Evolutionary conservation across 805 yeast genomes (phyloP).

Genomic region (Debaryomyces hansenii): DNA sequence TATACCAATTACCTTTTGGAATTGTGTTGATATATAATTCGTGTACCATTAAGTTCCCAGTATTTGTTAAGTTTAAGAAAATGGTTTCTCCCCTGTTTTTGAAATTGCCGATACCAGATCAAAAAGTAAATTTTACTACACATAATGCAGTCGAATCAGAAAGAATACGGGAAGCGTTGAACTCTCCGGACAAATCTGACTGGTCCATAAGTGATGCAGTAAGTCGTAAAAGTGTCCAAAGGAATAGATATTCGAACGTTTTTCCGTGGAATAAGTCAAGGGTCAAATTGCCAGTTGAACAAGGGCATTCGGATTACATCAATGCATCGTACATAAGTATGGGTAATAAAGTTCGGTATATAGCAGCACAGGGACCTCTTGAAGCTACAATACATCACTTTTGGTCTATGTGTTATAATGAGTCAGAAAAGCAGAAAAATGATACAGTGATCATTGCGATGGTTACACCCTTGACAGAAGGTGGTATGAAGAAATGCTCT

Average conservation of each 20-base stretch:
- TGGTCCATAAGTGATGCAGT: conserved; percentile 7
- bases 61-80: neutral
- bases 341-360: conserved; percentile 36
- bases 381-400: conserved; percentile 40
- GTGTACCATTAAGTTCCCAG: neutral
- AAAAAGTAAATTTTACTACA: conserved; percentile 2
- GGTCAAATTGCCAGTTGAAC: conserved; percentile 25
- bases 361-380: conserved; percentile 73
- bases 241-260: conserved; percentile 41
- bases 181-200: conserved; percentile 3
- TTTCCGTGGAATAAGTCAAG: conserved; percentile 41
- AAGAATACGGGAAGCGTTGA: conserved; percentile 9
- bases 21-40: no score
- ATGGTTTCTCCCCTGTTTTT: conserved; percentile 2
- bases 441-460: conserved; percentile 32
- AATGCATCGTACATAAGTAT: conserved; percentile 37
- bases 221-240: conserved; percentile 1
- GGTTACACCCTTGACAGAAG: conserved; percentile 54
- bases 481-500: conserved; percentile 39
- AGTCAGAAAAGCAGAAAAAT: conserved; percentile 25
- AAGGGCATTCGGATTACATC: conserved; percentile 29
- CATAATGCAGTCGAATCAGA: conserved; percentile 6
- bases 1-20: no score
- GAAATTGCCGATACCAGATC: conserved; percentile 1
- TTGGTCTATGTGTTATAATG: conserved; percentile 48